These are phyloP conservation scores for Austroboletus rostrupii DNA, from an alignment of 1,284 basidiomycete genomes.

Conservation along the genomic window DNA sequence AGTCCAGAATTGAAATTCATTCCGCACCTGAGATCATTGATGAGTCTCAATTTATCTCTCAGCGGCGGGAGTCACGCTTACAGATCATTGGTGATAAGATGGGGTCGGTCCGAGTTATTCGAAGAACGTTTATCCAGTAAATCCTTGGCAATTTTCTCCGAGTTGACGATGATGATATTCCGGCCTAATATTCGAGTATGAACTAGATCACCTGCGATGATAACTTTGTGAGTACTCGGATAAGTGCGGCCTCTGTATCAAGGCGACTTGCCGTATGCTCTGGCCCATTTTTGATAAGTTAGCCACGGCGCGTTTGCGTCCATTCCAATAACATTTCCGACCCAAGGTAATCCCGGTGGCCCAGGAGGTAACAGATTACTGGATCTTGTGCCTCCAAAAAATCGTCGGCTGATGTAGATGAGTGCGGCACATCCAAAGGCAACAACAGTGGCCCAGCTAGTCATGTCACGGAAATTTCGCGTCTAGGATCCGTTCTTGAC, in stretches of 20 bases:
- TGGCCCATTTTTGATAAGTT: slow-evolving; percentile 12
- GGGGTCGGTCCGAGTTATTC: slow-evolving; percentile 17
- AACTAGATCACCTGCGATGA: slow-evolving; percentile 12
- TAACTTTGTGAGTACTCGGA: neutral
- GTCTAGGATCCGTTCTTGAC: neutral
- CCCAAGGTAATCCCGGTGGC: neutral
- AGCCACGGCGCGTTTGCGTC: slow-evolving; percentile 7
- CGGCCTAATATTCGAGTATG: slow-evolving; percentile 11
- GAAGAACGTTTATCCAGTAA: slow-evolving; percentile 10
- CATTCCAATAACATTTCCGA: neutral
- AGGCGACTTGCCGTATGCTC: slow-evolving; percentile 6
- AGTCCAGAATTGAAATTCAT: neutral
- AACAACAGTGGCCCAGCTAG: neutral
- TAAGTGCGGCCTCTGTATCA: neutral
- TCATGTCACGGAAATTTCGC: neutral
- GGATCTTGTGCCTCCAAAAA: neutral
- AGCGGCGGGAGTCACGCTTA: neutral
- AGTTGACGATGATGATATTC: slow-evolving; percentile 20
- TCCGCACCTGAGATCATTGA: slow-evolving; percentile 4
- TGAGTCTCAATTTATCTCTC: neutral
- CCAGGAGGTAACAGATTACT: slow-evolving; percentile 1
- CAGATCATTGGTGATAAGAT: slow-evolving; percentile 11
- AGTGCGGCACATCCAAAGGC: neutral
- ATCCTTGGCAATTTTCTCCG: slow-evolving; percentile 18
- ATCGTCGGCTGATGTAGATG: neutral